Evolutionary conservation across 495 filamentous ascomycete genomes (phyloP).

Genomic region (Oidiodendron maius): DNA sequence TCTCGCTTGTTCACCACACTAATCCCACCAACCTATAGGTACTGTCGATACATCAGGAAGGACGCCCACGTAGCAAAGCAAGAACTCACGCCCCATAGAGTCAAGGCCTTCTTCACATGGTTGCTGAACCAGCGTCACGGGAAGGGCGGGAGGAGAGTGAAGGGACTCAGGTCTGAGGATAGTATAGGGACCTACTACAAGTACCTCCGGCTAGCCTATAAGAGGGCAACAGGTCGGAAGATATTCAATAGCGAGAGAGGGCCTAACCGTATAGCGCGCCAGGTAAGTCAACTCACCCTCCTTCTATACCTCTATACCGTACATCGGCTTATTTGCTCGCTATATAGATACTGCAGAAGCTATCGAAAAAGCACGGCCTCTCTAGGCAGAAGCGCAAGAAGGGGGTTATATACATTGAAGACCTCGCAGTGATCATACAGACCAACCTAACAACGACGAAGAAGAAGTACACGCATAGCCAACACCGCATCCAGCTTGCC

Average conservation of each 20-base stretch:
- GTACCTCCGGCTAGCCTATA: neutral
- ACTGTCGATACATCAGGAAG: slow-evolving; percentile 22
- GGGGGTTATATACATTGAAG: slow-evolving; percentile 9
- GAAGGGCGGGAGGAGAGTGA: slow-evolving; percentile 24
- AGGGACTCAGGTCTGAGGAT: slow-evolving; percentile 12
- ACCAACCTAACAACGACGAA: slow-evolving; percentile 13
- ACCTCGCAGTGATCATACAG: slow-evolving; percentile 5
- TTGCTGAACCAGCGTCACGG: slow-evolving; percentile 25
- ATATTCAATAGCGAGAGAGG: slow-evolving; percentile 15
- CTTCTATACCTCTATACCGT: slow-evolving; percentile 8
- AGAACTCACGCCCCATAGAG: slow-evolving; percentile 17
- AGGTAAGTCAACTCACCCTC: slow-evolving; percentile 20
- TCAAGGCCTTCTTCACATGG: slow-evolving; percentile 29
- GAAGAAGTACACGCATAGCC: slow-evolving; percentile 7
- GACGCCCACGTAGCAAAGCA: slow-evolving; percentile 20
- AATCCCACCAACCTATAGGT: slow-evolving; percentile 20
- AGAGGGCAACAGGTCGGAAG: slow-evolving; percentile 2
- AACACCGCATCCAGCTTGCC: slow-evolving; percentile 3
- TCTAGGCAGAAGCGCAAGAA: slow-evolving; percentile 10
- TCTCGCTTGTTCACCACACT: slow-evolving; percentile 10
- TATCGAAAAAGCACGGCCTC: slow-evolving; percentile 11
- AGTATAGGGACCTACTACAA: slow-evolving; percentile 3
- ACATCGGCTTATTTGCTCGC: slow-evolving; percentile 7
- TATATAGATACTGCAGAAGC: slow-evolving; percentile 11
- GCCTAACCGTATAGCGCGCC: slow-evolving; percentile 23